These are phyloP conservation scores for Crucihimalaya himalaica DNA, from an alignment of 345 rosid genomes.

Conservation along the genomic window DNA sequence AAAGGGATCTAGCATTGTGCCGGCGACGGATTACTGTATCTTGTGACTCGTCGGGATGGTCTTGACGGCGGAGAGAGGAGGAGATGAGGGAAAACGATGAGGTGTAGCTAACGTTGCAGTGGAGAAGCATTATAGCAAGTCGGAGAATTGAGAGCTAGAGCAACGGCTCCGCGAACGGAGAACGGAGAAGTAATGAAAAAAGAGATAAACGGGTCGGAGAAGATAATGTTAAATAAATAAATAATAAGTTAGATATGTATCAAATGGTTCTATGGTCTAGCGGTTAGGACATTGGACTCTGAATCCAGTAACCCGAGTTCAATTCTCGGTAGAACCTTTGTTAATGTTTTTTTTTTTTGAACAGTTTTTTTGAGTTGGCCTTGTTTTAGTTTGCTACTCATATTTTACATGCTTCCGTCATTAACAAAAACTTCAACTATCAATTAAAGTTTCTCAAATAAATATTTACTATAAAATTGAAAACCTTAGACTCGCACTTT, in stretches of 20 bases:
- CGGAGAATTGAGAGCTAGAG: neutral
- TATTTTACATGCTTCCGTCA: too few relatives aligned
- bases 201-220: neutral
- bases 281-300: slow-evolving; percentile 92
- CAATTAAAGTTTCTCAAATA: too few relatives aligned
- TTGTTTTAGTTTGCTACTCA: too few relatives aligned
- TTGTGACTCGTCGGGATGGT: slow-evolving; percentile 27
- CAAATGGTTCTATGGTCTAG: slow-evolving; percentile 75
- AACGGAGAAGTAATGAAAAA: neutral
- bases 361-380: too few relatives aligned
- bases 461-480: too few relatives aligned
- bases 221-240: neutral
- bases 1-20: slow-evolving; percentile 57
- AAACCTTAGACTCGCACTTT: neutral
- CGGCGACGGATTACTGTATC: slow-evolving; percentile 48
- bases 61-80: slow-evolving; percentile 39
- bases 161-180: too few relatives aligned
- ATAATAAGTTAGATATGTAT: fast-evolving
- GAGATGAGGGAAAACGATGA: slow-evolving; percentile 36
- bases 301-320: slow-evolving; percentile 96
- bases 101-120: slow-evolving; percentile 27
- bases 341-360: too few relatives aligned
- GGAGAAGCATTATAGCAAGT: slow-evolving; percentile 38
- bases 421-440: too few relatives aligned
- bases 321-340: slow-evolving; percentile 78